phyloP scores from a whole-genome alignment of 2,329 filamentous ascomycete species.

The Claviceps monticola region DNA sequence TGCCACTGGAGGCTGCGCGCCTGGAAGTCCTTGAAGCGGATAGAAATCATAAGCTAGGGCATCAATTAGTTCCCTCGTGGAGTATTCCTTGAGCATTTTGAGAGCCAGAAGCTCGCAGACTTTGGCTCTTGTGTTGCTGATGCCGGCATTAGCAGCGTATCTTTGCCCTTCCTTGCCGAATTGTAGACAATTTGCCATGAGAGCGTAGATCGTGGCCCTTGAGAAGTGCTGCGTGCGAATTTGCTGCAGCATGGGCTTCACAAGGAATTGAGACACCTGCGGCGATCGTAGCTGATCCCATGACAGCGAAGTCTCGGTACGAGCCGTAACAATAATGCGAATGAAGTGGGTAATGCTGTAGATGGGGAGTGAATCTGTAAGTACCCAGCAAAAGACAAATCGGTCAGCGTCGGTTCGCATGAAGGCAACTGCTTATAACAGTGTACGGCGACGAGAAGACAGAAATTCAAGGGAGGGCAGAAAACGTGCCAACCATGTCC shows the following conservation, averaged over 20 bases:
- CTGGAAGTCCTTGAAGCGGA: slow-evolving; percentile 67
- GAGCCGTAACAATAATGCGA: slow-evolving; percentile 66
- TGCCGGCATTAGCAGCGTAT: slow-evolving; percentile 72
- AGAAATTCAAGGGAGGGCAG: too few species aligned
- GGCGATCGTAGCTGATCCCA: slow-evolving; percentile 96
- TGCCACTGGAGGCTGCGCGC: slow-evolving; percentile 23
- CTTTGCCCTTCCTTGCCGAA: slow-evolving; percentile 77
- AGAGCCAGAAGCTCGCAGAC: slow-evolving; percentile 86
- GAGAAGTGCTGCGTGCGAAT: slow-evolving; percentile 75
- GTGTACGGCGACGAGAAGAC: not conserved
- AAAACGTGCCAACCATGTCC: too few species aligned
- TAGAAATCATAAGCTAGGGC: slow-evolving; percentile 91
- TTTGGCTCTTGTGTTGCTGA: slow-evolving; percentile 70
- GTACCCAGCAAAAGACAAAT: not conserved
- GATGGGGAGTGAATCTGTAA: slow-evolving; percentile 65
- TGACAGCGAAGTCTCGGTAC: slow-evolving; percentile 81
- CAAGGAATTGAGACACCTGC: slow-evolving; percentile 86
- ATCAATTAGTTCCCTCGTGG: slow-evolving; percentile 80
- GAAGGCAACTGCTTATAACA: not conserved
- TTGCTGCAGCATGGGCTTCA: slow-evolving; percentile 90
- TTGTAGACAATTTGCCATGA: slow-evolving; percentile 88
- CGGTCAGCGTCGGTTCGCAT: not conserved
- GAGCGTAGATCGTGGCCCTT: slow-evolving; percentile 71
- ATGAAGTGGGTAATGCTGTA: slow-evolving; percentile 87
- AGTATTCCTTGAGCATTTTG: slow-evolving; percentile 79